These are phyloP conservation scores for Fraxinus sp. DNA, from an alignment of 305 asterid genomes.

Conservation along the genomic window DNA sequence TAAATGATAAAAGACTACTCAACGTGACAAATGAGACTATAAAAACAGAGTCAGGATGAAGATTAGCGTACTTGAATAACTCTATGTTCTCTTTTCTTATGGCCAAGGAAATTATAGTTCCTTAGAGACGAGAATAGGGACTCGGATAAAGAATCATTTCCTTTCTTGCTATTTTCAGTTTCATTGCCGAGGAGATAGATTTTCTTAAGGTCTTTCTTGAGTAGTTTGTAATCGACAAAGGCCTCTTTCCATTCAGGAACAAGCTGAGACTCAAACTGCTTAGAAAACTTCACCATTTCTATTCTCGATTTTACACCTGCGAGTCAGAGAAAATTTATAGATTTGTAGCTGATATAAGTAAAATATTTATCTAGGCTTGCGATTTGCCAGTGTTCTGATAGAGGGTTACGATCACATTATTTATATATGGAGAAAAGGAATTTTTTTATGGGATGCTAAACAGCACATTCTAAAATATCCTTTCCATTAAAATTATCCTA, in stretches of 20 bases:
- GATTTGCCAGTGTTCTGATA: conserved; percentile 26
- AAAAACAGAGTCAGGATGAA: background rate
- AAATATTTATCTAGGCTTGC: background rate
- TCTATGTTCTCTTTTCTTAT: conserved; percentile 39
- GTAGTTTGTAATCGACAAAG: conserved; percentile 76
- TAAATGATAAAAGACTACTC: background rate
- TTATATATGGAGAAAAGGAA: conserved; percentile 49
- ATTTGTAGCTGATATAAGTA: background rate
- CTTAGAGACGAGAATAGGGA: conserved; percentile 35
- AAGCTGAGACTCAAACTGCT: conserved; percentile 81
- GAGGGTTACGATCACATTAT: conserved; percentile 39
- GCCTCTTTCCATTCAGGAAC: conserved; percentile 97
- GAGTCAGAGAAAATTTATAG: background rate
- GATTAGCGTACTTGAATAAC: conserved; percentile 50
- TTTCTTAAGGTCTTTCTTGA: conserved; percentile 74
- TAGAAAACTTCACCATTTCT: conserved; percentile 78
- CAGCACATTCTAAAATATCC: conserved; percentile 70
- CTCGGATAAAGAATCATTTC: conserved; percentile 19
- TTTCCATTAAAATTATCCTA: conserved; percentile 44
- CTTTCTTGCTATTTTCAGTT: conserved; percentile 19
- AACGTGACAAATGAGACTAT: background rate
- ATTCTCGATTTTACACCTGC: background rate
- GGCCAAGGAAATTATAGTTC: conserved; percentile 36
- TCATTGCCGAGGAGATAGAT: conserved; percentile 41
- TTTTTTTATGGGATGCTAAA: conserved; percentile 45